Base-by-base conservation (phyloP, 768 basidiomycete species). In the Trametes gibbosa region DNA sequence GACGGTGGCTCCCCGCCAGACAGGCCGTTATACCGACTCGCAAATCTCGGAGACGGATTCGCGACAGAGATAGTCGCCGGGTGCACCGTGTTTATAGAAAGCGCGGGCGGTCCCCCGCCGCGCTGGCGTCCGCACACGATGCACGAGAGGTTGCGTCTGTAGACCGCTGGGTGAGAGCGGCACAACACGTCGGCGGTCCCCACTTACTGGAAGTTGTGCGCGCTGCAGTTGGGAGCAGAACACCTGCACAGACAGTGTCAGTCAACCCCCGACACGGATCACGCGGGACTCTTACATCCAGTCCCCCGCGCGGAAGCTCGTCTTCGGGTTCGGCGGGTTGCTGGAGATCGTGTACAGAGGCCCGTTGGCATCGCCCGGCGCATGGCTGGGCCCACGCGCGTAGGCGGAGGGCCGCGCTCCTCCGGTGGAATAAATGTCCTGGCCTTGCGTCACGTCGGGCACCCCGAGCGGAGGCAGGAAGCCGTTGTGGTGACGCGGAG, bases 131-230 rank as follows among this genome's bases (percentile, higher is more conserved):
- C 89, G 67, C 90, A 92, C 42, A 85, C 87, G 66, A 90, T 89
- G 75, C 90, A 92, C 29, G 81, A 74, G 47, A 85, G 66, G 71
- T 92, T 92, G 60, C 90, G 89, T 61, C 89, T 92, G 72, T 54
- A 79, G 67, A 10, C n/a, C n/a, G n/a, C n/a, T n/a, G 16, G 16
- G 24, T 50, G 21, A 67, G 79, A 79, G 61, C 77, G 78, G 65
- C 81, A 81, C 6, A 73, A 70, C 46, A 79, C 72, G 46, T 79
- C 80, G 63, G 53, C 14, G 45, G 5, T 13, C n/a, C n/a, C n/a
- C n/a, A 82, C 87, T 78, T 71, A 90, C 89, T 87, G 87, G 78
- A 92, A 92, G 75, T 92, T 92, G 71, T 91, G 89, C 14, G 88
- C 89, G 66, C 83, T 86, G 70, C 90, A 92, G 47, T 79, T 83